Base-by-base conservation (phyloP, 371 early-diverging fungal species). In the Apophysomyces ossiformis region DNA sequence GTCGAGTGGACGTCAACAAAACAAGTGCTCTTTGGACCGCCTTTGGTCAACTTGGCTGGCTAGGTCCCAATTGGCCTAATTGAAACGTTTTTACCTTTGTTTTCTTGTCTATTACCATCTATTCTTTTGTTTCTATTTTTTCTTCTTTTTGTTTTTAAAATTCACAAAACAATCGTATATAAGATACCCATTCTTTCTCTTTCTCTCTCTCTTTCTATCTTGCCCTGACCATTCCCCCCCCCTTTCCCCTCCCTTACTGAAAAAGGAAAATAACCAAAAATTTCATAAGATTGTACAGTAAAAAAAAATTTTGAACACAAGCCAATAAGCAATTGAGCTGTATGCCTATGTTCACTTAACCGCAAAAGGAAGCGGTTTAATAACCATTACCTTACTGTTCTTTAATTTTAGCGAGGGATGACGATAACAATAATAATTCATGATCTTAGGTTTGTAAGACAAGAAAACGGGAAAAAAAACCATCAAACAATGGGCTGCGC, bases 1-100 rank as follows among this genome's bases (percentile, higher is more conserved):
- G 89, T 54, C 86, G 87, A 15, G 85, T 90, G 37, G 90, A 90
- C 67, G 90, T 90, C 69, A 90, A 90, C 84, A 90, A 90, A 69
- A 89, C 90, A 35, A 85, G 87, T 65, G 83, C 83, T 54, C 75
- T 90, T 7, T 89, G 88, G 83, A 84, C 85, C 63, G 82, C 82
- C 69, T 90, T 85, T 72, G 81, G 81, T 41, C 73, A 74, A 39
- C 74, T 89, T 50, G 88, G 88, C 35, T 86, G 87, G 87, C 66
- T 84, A 38, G 70, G 65, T 13, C 72, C 71, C 39, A 57, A 54
- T 37, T 68, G 68, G 68, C 68, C 63, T 26, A 63, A 68, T 50
- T 63, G 45, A 63, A 44, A 36, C 2, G 26, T 12, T 12, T 45
- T 61, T 61, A 37, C 11, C 44, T 44, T 61, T 6, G 11, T 58